Base-by-base conservation (phyloP, 2,329 filamentous ascomycete genomes). In the Aspergillus sp. region DNA sequence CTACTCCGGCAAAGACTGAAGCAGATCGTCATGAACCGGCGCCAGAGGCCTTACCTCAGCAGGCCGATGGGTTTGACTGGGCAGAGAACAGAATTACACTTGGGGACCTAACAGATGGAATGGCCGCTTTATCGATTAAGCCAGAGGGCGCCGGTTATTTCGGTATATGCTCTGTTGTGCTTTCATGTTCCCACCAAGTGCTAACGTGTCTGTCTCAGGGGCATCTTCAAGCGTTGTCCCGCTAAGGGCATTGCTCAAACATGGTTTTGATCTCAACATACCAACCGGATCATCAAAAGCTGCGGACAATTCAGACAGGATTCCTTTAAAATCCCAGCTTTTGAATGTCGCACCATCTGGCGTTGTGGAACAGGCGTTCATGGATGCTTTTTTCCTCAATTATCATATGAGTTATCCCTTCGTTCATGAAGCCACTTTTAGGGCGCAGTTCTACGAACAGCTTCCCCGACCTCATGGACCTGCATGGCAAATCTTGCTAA, bases 321-420 rank as follows among this genome's bases (percentile, higher is more conserved):
- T 74, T 19, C 73, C 72, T 19, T 63, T 74, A 50, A 75, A 76
- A 61, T 67, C 70, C n/a, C 72, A 75, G 45, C 68, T 75, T 35
- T 60, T 75, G 41, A 70, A 70, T 52, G 72, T 70, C 23, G 73
- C 73, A 9, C 73, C 73, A 1, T 74, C 73, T 23, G 73, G 73
- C 12, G 59, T 76, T 33, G 69, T 76, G 12, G 73, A 75, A 53
- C 73, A 76, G 60, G 70, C 74, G 3, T 75, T 77, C 39, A 75
- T 77, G 55, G 75, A 81, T 56, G 74, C 76, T 1, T 82, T 79
- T 62, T 82, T 81, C 55, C 62, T 72, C 19, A 72, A 78, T 23
- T 81, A 81, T 59, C 77, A 81, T 60, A 68, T 70, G 6, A 76
- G 75, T 44, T 81, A 81, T 62, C 79, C 79, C 1, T 75, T 81